Base-by-base conservation (phyloP, 495 filamentous ascomycete species). In the Amorphotheca resinae region DNA sequence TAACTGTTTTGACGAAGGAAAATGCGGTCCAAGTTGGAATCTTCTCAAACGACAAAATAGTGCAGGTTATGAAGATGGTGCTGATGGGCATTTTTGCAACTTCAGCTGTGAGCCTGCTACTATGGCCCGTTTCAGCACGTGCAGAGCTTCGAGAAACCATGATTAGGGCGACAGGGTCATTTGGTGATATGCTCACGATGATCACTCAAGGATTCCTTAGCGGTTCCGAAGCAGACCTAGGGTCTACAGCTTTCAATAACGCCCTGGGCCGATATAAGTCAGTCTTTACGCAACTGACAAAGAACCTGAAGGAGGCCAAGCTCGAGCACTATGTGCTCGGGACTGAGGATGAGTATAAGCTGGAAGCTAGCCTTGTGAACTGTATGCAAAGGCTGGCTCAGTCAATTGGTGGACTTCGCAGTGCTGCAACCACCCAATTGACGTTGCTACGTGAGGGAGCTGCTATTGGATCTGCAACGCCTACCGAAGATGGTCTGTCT, bases 1-100 rank as follows among this genome's bases (percentile, higher is more conserved):
- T 95, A 56, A 91, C 84, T 1, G 74, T 95, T 30, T 62, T 95
- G 49, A 95, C 91, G 2, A 95, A 93, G 60, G 91, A 96, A 60
- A 87, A 84, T 45, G 73, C 83, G 1, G 77, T 95, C 1, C 84
- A 94, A 55, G 74, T 68, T 20, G 84, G 79, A 2, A 75, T 79
- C 28, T 82, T 95, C 53, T 84, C 81, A 0, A 72, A 84, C 48
- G 76, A 75, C 22, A 93, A 95, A 61, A 80, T 95, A 25, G 68
- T 73, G 9, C 88, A 95, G 62, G 84, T 93, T 12, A 61, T 94
- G 54, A 88, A 87, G 53, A 94, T 95, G 73, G 73, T 98, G 12
- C 53, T 88, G 22, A 86, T 95, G 82, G 88, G 86, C 5, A 78
- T 91, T 12, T 50, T 76, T 7, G 72, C 73, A 37, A 79, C 87